Evolutionary conservation across 108 stramenopile genomes (phyloP).

Genomic region (Pseudonitzschia multiseries): DNA sequence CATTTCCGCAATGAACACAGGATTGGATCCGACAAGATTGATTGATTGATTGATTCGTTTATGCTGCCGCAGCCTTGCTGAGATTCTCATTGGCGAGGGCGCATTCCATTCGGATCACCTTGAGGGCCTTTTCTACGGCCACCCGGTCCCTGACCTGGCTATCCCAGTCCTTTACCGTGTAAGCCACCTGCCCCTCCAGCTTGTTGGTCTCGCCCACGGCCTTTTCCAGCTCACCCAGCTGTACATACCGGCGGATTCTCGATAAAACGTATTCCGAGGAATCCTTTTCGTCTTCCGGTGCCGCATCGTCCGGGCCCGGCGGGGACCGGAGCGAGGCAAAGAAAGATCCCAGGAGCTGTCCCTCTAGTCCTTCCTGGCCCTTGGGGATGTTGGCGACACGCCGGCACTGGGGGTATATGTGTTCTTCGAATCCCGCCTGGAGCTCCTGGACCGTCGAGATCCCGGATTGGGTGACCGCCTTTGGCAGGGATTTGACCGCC

Average conservation of each 20-base stretch:
- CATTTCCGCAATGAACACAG: no score
- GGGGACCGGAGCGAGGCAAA: conserved; percentile 69
- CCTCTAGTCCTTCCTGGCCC: conserved; percentile 65
- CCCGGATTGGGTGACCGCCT: conserved; percentile 48
- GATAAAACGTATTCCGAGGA: conserved; percentile 67
- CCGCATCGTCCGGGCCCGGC: conserved; percentile 60
- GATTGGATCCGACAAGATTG: no score
- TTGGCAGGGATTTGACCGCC: conserved; percentile 25
- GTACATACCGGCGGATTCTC: conserved; percentile 63
- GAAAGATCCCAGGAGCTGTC: conserved; percentile 74
- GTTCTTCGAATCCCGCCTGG: conserved; percentile 64
- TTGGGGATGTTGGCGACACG: conserved; percentile 76
- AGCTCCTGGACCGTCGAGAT: conserved; percentile 72
- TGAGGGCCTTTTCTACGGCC: conserved; percentile 74
- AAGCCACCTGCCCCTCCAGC: conserved; percentile 73
- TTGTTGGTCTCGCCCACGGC: conserved; percentile 67
- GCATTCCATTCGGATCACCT: conserved; percentile 82
- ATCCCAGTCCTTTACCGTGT: conserved; percentile 78
- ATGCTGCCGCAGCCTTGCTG: conserved; percentile 3
- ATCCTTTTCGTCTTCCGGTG: conserved; percentile 60
- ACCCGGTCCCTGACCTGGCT: conserved; percentile 62
- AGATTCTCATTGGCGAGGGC: conserved; percentile 75
- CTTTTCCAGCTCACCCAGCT: conserved; percentile 71
- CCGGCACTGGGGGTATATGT: conserved; percentile 54
- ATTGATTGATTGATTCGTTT: no score